Conservation (phyloP, 495 filamentous ascomycete species). For the Podospora pseudopauciseta region DNA sequence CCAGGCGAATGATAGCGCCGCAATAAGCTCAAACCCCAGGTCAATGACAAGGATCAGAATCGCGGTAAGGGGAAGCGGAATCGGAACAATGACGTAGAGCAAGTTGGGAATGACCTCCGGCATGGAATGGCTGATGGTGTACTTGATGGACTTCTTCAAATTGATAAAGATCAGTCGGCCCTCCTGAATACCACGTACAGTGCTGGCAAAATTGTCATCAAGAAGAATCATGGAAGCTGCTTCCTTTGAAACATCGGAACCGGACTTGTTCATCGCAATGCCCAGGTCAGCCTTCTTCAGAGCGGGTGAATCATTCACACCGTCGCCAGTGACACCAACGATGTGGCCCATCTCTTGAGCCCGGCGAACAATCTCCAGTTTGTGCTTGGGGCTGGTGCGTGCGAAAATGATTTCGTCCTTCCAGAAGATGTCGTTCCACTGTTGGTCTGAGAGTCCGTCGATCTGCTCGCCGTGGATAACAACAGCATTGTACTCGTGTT, state of each 20-base stretch:
- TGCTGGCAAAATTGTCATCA: constrained; percentile 82
- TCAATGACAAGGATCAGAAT: constrained; percentile 26
- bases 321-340: constrained; percentile 86
- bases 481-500: constrained; percentile 27
- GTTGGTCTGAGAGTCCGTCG: constrained; percentile 57
- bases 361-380: constrained; percentile 72
- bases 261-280: constrained; percentile 76
- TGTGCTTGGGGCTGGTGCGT: constrained; percentile 67
- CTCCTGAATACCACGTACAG: constrained; percentile 62
- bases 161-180: constrained; percentile 65
- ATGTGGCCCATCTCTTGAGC: constrained; percentile 50
- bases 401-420: constrained; percentile 52
- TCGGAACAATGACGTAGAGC: constrained; percentile 21
- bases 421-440: constrained; percentile 57
- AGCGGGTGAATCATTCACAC: constrained; percentile 82
- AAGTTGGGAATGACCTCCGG: constrained; percentile 23
- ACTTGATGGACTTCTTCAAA: constrained; percentile 55
- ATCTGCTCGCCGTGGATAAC: constrained; percentile 71
- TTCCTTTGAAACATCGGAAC: constrained; percentile 83
- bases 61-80: constrained; percentile 20
- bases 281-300: constrained; percentile 79
- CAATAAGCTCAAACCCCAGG: constrained; percentile 22
- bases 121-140: constrained; percentile 22
- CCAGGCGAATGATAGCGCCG: constrained; percentile 23
- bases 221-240: constrained; percentile 77